Evolutionary conservation across 1,284 basidiomycete genomes (phyloP).

Genomic region (Volvariella surrecta): DNA sequence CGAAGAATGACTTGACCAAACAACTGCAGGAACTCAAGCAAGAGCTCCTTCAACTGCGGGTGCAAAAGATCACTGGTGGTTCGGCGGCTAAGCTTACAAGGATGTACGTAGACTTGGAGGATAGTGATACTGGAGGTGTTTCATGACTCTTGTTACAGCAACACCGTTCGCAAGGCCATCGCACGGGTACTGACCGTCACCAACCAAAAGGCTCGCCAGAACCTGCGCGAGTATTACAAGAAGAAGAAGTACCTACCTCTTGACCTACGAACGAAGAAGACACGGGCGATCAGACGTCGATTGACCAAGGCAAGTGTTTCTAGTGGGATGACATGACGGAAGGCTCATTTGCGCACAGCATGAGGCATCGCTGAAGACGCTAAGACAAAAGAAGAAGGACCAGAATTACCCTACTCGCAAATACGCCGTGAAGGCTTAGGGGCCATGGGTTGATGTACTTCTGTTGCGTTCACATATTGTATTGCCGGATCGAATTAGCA

Average conservation of each 20-base stretch:
- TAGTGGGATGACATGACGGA: neutral
- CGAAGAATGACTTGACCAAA: slow-evolving; percentile 95
- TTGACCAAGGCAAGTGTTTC: slow-evolving; percentile 71
- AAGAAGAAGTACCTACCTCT: slow-evolving; percentile 95
- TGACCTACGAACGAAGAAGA: slow-evolving; percentile 98
- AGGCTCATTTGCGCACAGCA: slow-evolving; percentile 38
- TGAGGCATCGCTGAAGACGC: slow-evolving; percentile 78
- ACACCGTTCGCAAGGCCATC: slow-evolving; percentile 97
- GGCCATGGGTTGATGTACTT: too few relatives aligned
- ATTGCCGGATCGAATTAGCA: neutral
- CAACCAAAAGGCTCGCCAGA: slow-evolving; percentile 97
- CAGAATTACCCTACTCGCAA: slow-evolving; percentile 86
- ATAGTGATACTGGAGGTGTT: slow-evolving; percentile 1
- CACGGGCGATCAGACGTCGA: slow-evolving; percentile 95
- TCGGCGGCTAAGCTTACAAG: slow-evolving; percentile 95
- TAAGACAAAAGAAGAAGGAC: slow-evolving; percentile 90
- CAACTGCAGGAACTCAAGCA: slow-evolving; percentile 94
- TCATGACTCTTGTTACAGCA: slow-evolving; percentile 39
- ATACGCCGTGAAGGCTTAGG: slow-evolving; percentile 80
- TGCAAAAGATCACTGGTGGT: slow-evolving; percentile 98
- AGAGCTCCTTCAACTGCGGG: slow-evolving; percentile 89
- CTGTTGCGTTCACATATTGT: slow-evolving; percentile 6
- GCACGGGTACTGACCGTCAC: slow-evolving; percentile 98
- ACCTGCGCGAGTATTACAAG: slow-evolving; percentile 98
- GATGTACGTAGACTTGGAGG: slow-evolving; percentile 62